Conservation (phyloP, 495 filamentous ascomycete genomes). For the Lasiosphaeriaceae sp. region DNA sequence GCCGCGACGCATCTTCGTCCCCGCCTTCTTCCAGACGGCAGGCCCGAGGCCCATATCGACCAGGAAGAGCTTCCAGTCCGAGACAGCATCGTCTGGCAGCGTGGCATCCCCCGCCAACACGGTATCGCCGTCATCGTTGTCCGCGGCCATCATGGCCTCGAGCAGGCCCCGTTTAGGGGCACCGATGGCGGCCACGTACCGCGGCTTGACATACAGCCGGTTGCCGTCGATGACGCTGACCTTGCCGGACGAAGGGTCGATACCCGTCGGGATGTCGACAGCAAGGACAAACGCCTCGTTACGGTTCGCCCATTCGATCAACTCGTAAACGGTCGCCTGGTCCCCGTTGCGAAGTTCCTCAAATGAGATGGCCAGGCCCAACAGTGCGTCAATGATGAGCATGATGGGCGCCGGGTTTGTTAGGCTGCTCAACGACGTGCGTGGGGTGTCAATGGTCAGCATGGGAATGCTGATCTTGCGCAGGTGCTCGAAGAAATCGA, state of each 20-base stretch:
- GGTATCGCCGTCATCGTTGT: slow-evolving; percentile 46
- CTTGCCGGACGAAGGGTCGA: slow-evolving; percentile 73
- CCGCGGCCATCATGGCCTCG: slow-evolving; percentile 59
- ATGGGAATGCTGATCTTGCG: slow-evolving; percentile 35
- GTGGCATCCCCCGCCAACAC: slow-evolving; percentile 26
- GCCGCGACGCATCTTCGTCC: slow-evolving; percentile 69
- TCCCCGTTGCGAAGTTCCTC: slow-evolving; percentile 79
- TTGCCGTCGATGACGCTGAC: slow-evolving; percentile 57
- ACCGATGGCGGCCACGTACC: slow-evolving; percentile 75
- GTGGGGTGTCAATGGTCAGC: slow-evolving; percentile 34
- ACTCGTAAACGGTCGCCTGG: slow-evolving; percentile 73
- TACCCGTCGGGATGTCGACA: slow-evolving; percentile 81
- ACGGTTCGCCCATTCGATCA: slow-evolving; percentile 84
- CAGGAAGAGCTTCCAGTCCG: slow-evolving; percentile 69
- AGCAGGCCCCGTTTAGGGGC: slow-evolving; percentile 81
- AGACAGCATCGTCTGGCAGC: slow-evolving; percentile 24
- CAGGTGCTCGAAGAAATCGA: slow-evolving; percentile 49
- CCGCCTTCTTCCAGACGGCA: slow-evolving; percentile 81
- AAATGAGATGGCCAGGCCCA: slow-evolving; percentile 78
- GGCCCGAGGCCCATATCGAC: slow-evolving; percentile 83
- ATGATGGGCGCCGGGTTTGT: slow-evolving; percentile 53
- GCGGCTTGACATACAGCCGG: slow-evolving; percentile 67
- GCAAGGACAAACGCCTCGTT: slow-evolving; percentile 73
- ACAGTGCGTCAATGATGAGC: slow-evolving; percentile 81
- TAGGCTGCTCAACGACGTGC: slow-evolving; percentile 28